Evolutionary conservation across 1,284 basidiomycete genomes (phyloP).

Genomic region (Cutaneotrichosporon arboriforme): DNA sequence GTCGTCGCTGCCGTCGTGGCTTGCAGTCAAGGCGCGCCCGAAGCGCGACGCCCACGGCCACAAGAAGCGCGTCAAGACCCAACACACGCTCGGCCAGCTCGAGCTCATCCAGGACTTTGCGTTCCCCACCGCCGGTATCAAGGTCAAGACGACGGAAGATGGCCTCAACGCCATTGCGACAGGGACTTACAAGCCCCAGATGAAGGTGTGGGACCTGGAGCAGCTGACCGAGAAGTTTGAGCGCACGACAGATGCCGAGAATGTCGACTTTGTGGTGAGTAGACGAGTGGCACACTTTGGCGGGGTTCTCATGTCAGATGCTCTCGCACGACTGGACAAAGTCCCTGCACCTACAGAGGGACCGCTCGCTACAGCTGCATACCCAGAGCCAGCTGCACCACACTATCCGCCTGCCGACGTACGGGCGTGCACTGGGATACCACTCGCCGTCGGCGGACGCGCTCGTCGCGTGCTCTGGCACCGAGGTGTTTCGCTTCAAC

Average conservation of each 20-base stretch:
- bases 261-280: slow-evolving; percentile 77
- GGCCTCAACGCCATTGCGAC: slow-evolving; percentile 90
- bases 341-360: slow-evolving; percentile 90
- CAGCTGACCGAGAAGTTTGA: slow-evolving; percentile 94
- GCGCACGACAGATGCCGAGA: slow-evolving; percentile 91
- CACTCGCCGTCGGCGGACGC: slow-evolving; percentile 78
- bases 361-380: slow-evolving; percentile 91
- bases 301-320: slow-evolving; percentile 47
- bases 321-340: slow-evolving; percentile 99
- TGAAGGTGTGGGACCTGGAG: slow-evolving; percentile 91
- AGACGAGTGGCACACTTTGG: neutral
- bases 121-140: slow-evolving; percentile 93
- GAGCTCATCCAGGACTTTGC: slow-evolving; percentile 93
- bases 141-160: slow-evolving; percentile 82
- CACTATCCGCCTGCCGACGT: slow-evolving; percentile 84
- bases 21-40: slow-evolving; percentile 59
- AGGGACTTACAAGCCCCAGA: slow-evolving; percentile 97
- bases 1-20: slow-evolving; percentile 81
- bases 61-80: slow-evolving; percentile 46
- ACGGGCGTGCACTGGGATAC: slow-evolving; percentile 87
- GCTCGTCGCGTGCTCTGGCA: slow-evolving; percentile 68
- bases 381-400: slow-evolving; percentile 92
- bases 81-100: slow-evolving; percentile 52
- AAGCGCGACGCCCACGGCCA: slow-evolving; percentile 26
- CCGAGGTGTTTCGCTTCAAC: slow-evolving; percentile 88